These are phyloP conservation scores for Thielaviopsis ethacetica DNA, from an alignment of 2,329 filamentous ascomycete genomes.

Conservation along the genomic window DNA sequence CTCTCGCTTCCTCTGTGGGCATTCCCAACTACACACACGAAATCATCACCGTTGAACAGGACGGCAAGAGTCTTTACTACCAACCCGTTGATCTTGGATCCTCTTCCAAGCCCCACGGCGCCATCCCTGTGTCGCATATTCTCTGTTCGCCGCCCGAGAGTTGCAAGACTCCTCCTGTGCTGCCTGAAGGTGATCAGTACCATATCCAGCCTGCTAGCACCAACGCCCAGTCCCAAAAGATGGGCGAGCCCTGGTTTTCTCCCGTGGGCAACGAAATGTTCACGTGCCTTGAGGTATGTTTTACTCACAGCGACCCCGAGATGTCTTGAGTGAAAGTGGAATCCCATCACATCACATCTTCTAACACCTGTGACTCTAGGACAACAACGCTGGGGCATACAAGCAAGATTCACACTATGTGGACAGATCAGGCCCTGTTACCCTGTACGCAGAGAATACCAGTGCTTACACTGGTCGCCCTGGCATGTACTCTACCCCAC, in stretches of 20 bases:
- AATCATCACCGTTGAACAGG: constrained; percentile 1
- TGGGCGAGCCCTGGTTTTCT: constrained; percentile 4
- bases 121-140: not conserved
- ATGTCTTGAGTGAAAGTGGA: not conserved
- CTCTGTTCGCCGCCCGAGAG: not conserved
- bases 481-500: not conserved
- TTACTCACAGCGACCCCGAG: not conserved
- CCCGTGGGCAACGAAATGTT: not conserved
- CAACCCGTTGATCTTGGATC: not conserved
- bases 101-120: not conserved
- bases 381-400: not conserved
- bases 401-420: not conserved
- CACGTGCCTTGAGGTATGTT: constrained; percentile 2
- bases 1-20: not conserved
- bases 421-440: not conserved
- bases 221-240: not conserved
- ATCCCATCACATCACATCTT: not conserved
- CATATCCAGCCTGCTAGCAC: not conserved
- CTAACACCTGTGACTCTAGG: not conserved
- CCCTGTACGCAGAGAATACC: not conserved
- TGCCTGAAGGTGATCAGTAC: not conserved
- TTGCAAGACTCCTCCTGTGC: not conserved
- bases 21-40: not conserved
- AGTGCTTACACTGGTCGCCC: not conserved
- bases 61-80: constrained; percentile 1